Base-by-base conservation (phyloP, 345 rosid species). In the Boechera divaricarpa region DNA sequence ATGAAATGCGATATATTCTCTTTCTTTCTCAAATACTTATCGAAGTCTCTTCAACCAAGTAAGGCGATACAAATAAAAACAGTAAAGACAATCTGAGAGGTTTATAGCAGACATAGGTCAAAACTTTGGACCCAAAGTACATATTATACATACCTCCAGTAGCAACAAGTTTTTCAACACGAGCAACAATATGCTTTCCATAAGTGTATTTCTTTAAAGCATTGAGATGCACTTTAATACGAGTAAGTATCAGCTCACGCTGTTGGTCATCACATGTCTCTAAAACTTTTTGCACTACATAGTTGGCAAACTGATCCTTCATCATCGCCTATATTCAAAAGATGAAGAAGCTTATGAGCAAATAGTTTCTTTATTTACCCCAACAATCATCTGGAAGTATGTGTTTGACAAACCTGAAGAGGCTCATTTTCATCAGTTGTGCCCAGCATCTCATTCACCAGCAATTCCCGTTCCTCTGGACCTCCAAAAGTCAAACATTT, bases 221-320 rank as follows among this genome's bases (percentile, higher is more conserved):
- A 80, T 87, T 92, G 68, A 94, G 82, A 84, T 94, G 98, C 65
- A 88, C 90, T 82, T 92, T 92, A 63, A 94, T 92, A 38, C 98
- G 90, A 51, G 79, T 85, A 31, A 94, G 95, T 69, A 94, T 88
- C 56, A 85, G 83, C 80, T 89, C 97, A 47, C 90, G 95, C 32
- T 86, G 98, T 77, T 86, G 93, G 81, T 92, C 98, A 75, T 92
- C 95, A 56, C 95, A 92, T 58, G 98, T 92, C 83, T 92, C 97
- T 83, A 94, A 85, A 78, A 94, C 97, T 67, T 94, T 94, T 80
- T 94, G 98, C 82, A 94, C 98, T 61, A 94, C 98, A 58, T 94
- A 94, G 85, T 94, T 94, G 35, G 97, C 98, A 81, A 92, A 94
- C 83, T 94, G 98, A 80, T 94, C 98, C 84, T 94, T 94, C 98